Evolutionary conservation across 2,329 filamentous ascomycete species (phyloP).

Genomic region (Leptosphaerulina australis): DNA sequence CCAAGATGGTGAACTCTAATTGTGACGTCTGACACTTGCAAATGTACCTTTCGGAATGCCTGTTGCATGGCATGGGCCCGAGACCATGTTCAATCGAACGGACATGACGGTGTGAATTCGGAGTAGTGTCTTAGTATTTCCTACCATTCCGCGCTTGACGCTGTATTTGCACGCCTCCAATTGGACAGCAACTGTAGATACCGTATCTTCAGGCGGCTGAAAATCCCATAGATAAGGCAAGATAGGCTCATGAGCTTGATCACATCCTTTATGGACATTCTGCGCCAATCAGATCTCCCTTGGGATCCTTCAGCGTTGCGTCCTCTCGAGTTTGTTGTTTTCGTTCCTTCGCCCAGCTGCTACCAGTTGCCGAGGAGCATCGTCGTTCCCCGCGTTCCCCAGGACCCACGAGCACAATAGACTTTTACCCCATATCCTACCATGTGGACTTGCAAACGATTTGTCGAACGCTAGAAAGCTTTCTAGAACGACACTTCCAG

Average conservation of each 20-base stretch:
- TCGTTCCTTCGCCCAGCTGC: not conserved
- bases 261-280: slow-evolving; percentile 7
- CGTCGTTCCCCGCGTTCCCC: slow-evolving; percentile 13
- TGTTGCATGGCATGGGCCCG: not conserved
- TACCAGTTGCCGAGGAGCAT: not conserved
- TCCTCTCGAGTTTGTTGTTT: not conserved
- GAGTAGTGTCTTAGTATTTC: slow-evolving; percentile 3
- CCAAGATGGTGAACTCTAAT: not conserved
- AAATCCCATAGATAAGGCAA: slow-evolving; percentile 14
- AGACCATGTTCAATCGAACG: not conserved
- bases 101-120: slow-evolving; percentile 9
- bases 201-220: slow-evolving; percentile 5
- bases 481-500: slow-evolving; percentile 10
- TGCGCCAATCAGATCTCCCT: not conserved
- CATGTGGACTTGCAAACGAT: not conserved
- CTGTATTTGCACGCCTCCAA: not conserved
- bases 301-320: slow-evolving; percentile 3
- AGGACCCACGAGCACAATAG: slow-evolving; percentile 3
- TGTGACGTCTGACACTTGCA: slow-evolving; percentile 1
- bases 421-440: slow-evolving; percentile 7
- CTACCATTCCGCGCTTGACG: slow-evolving; percentile 1
- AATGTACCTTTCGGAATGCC: not conserved
- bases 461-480: slow-evolving; percentile 7
- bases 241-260: slow-evolving; percentile 1
- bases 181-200: slow-evolving; percentile 1